Evolutionary conservation across 2,329 filamentous ascomycete species (phyloP).

Genomic region (Fusarium vanettenii): DNA sequence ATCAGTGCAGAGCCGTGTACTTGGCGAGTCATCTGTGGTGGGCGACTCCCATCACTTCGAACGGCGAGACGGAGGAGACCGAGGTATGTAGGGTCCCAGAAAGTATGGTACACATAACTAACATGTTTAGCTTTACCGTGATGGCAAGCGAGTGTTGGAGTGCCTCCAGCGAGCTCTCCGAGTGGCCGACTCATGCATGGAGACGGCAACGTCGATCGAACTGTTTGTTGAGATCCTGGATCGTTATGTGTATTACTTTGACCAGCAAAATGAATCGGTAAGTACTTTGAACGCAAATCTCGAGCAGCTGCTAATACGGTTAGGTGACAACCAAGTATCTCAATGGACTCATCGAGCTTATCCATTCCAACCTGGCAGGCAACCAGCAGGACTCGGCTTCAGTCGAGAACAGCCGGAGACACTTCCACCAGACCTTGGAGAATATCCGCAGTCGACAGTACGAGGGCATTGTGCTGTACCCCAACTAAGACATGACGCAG

Average conservation of each 20-base stretch:
- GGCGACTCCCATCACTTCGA: conserved; percentile 84
- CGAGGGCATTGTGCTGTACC: conserved; percentile 85
- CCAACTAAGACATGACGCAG: conserved; percentile 49
- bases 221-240: conserved; percentile 98
- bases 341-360: conserved; percentile 97
- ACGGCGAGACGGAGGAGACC: conserved; percentile 83
- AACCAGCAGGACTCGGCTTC: conserved; percentile 84
- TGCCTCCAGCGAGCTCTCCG: conserved; percentile 94
- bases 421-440: conserved; percentile 94
- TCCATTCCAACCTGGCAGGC: conserved; percentile 92
- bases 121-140: conserved; percentile 83
- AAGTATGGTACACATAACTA: conserved; percentile 19
- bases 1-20: conserved; percentile 97
- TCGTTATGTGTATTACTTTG: conserved; percentile 99
- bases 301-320: conserved; percentile 22
- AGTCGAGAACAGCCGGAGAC: conserved; percentile 89
- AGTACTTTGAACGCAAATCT: conserved; percentile 38
- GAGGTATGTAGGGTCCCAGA: conserved; percentile 67
- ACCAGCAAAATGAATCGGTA: conserved; percentile 97
- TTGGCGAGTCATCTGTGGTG: conserved; percentile 98
- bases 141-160: conserved; percentile 96
- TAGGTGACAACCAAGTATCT: conserved; percentile 95
- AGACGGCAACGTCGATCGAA: conserved; percentile 95
- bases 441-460: conserved; percentile 94
- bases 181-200: conserved; percentile 99